A percentile compares a stretch with the other conserved stretches of the same genome.
These are phyloP conservation scores for Anisodus tanguticus DNA, from an alignment of 257 asterid species.

Conservation along the genomic window DNA sequence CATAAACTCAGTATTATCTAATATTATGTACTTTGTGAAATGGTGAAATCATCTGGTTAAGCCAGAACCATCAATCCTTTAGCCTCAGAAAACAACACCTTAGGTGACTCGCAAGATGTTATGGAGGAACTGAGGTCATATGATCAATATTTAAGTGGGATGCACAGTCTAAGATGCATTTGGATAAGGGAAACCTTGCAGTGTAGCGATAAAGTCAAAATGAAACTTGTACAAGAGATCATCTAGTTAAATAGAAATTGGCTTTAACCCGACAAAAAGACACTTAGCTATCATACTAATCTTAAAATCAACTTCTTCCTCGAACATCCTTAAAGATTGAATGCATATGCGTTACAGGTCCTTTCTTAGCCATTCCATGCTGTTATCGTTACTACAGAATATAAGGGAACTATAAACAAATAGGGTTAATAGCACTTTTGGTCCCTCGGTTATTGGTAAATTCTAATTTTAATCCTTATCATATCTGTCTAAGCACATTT, in stretches of 20 bases:
- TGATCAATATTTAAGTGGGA: too few relatives aligned
- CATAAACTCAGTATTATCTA: neutral
- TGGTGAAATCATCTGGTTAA: neutral
- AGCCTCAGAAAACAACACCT: neutral
- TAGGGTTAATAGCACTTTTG: too few relatives aligned
- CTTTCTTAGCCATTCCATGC: neutral
- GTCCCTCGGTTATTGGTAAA: too few relatives aligned
- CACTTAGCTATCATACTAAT: neutral
- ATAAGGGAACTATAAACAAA: neutral
- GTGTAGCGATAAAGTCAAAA: too few relatives aligned
- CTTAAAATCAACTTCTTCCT: constrained; percentile 2
- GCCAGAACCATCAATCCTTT: neutral
- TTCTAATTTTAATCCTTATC: too few relatives aligned
- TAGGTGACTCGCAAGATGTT: neutral
- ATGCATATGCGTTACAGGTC: neutral
- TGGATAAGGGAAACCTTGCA: too few relatives aligned
- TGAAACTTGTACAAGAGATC: too few relatives aligned
- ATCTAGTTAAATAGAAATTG: neutral
- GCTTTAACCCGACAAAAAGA: neutral
- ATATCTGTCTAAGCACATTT: too few relatives aligned
- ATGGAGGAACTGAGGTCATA: too few relatives aligned
- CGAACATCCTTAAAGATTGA: neutral
- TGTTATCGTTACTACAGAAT: neutral
- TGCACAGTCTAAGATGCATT: too few relatives aligned
- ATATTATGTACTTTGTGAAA: neutral